These are phyloP conservation scores for Viola odorata DNA, from an alignment of 345 rosid species.

Conservation along the genomic window DNA sequence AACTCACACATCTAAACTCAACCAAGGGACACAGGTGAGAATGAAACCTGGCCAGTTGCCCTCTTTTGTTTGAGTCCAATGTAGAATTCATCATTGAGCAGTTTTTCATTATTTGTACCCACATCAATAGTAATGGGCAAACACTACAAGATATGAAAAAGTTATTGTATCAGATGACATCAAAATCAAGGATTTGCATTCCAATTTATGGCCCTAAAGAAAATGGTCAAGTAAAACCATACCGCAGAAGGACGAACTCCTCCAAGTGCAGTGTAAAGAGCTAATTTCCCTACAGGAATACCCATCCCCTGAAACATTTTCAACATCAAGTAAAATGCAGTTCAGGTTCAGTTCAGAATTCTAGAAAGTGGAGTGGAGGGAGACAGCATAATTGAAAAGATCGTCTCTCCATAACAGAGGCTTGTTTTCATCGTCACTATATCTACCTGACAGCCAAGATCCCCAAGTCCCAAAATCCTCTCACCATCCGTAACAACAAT, in stretches of 20 bases:
- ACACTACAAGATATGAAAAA: slow-evolving; percentile 38
- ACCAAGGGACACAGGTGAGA: neutral
- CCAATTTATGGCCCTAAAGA: neutral
- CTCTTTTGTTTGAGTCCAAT: slow-evolving; percentile 74
- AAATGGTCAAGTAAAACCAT: slow-evolving; percentile 24
- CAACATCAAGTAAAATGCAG: neutral
- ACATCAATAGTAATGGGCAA: slow-evolving; percentile 86
- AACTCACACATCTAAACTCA: slow-evolving; percentile 2
- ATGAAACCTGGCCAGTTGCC: slow-evolving; percentile 70
- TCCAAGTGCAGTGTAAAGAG: slow-evolving; percentile 85
- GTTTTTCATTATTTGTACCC: slow-evolving; percentile 79
- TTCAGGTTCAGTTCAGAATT: no score
- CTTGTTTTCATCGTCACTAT: neutral
- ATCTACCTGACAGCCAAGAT: slow-evolving; percentile 24
- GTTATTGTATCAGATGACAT: neutral
- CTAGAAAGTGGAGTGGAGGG: no score
- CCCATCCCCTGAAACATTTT: slow-evolving; percentile 70
- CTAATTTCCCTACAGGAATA: slow-evolving; percentile 79
- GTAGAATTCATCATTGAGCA: slow-evolving; percentile 82
- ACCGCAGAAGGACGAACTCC: slow-evolving; percentile 88
- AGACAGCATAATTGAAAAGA: neutral
- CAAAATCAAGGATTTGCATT: neutral
- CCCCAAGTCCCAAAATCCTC: slow-evolving; percentile 22
- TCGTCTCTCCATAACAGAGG: no score
- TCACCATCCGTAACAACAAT: slow-evolving; percentile 26